phyloP scores from a whole-genome alignment of 352 stramenopile genomes.

The Saprolegnia diclina region DNA sequence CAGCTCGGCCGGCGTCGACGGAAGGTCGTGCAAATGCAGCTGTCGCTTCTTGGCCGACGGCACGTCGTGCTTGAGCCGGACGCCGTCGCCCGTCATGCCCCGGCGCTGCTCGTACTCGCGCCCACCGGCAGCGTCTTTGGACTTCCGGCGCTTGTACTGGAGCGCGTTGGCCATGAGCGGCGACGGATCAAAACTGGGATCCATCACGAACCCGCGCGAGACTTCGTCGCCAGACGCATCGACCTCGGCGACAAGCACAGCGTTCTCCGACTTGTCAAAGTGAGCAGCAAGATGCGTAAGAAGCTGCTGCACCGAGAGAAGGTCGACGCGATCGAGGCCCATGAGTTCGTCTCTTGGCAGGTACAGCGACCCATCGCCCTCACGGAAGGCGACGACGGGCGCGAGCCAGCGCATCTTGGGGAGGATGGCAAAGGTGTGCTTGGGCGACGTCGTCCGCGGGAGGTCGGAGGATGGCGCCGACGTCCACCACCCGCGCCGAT shows the following conservation, averaged over 20 bases:
- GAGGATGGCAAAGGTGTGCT: conserved; percentile 54
- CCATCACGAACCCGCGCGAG: conserved; percentile 54
- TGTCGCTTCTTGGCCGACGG: conserved; percentile 28
- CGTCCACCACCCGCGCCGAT: conserved; percentile 69
- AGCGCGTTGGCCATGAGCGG: conserved; percentile 8
- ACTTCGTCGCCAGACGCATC: conserved; percentile 34
- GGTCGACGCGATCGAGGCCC: conserved; percentile 35
- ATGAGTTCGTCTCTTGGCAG: conserved; percentile 31
- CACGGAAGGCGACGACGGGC: conserved; percentile 40
- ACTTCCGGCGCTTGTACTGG: conserved; percentile 32
- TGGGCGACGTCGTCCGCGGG: conserved; percentile 33
- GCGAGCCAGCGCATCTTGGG: conserved; percentile 66
- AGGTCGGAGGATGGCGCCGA: conserved; percentile 44
- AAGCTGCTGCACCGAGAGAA: conserved; percentile 37
- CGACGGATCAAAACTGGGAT: conserved; percentile 39
- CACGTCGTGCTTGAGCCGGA: conserved; percentile 43
- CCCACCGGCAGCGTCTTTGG: conserved; percentile 20
- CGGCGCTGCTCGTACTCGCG: conserved; percentile 48
- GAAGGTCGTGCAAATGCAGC: conserved; percentile 30
- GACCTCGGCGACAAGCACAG: conserved; percentile 58
- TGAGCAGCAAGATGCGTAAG: conserved; percentile 35
- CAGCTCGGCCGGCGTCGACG: conserved; percentile 29
- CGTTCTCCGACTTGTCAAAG: conserved; percentile 43
- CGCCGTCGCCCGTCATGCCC: conserved; percentile 38
- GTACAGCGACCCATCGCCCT: conserved; percentile 31